Base-by-base conservation (phyloP, 768 basidiomycete genomes). In the button mushroom (Agaricus bisporus) region DNA sequence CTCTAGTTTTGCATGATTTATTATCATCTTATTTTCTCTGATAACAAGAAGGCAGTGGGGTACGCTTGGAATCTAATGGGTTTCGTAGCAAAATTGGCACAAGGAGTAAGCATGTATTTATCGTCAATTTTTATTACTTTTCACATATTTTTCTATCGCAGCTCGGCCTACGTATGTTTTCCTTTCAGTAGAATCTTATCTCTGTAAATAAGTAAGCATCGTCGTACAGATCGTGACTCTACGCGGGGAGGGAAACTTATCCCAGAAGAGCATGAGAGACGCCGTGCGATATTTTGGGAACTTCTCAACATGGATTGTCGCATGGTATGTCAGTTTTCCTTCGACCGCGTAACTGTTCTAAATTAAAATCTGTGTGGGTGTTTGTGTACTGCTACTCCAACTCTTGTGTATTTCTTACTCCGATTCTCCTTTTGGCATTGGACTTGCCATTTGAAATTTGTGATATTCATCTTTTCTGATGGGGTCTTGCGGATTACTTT, bases 21-120 rank as follows among this genome's bases (percentile, higher is more conserved):
- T 80, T 87, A 84, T 61, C 79, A 86, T 51, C 72, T 86, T 17
- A 81, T 85, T 57, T 87, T 86, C 58, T 86, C 85, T 12, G 83
- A 86, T 63, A 82, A 86, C 64, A 85, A 80, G 56, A 83, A 85
- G 57, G 85, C 83, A 0, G 76, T 84, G 11, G 82, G 84, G 14
- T 84, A 86, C 55, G 84, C 85, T 15, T 88, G 85, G 85, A 84
- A 85, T 54, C 69, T 87, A 41, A 82, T 88, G 80, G 86, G 86
- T 17, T 81, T 88, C 51, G 78, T 85, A 8, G 81, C 81, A 28
- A 88, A 87, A 64, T 68, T 88, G 15, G 83, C 86, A 6, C 85
- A 86, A 65, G 83, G 81, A 58, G 85, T 87, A 63, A 67, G 85
- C 66, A 9, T 11, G 10, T 12, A 5, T 15, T 35, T 28, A 9